These are phyloP conservation scores for Favolaschia claudopus DNA, from an alignment of 768 basidiomycete species.

Conservation along the genomic window DNA sequence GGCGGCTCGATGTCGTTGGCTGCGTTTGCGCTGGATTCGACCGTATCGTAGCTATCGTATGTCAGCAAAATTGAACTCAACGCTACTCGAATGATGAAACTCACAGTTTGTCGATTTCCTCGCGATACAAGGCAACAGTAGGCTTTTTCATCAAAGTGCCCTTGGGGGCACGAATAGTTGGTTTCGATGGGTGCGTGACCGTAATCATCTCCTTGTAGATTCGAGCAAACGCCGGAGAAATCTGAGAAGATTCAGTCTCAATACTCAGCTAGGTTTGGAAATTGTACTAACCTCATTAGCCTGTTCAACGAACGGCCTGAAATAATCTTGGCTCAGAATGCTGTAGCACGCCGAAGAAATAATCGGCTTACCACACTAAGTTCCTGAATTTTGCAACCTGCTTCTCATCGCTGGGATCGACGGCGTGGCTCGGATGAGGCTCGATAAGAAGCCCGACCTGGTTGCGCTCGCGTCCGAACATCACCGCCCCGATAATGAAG, in stretches of 20 bases:
- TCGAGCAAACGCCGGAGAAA: conserved; percentile 52
- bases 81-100: background rate
- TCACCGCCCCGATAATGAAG: conserved; percentile 18
- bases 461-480: conserved; percentile 22
- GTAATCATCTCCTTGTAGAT: conserved; percentile 63
- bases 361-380: conserved; percentile 42
- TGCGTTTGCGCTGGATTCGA: conserved; percentile 27
- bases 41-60: conserved; percentile 29
- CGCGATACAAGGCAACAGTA: conserved; percentile 48
- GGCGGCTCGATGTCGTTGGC: conserved; percentile 24
- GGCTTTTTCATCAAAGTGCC: conserved; percentile 56
- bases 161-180: conserved; percentile 55
- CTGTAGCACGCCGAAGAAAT: background rate
- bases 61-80: background rate
- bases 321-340: background rate
- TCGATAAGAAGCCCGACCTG: conserved; percentile 31
- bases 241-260: background rate
- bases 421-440: conserved; percentile 23
- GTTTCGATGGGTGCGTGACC: conserved; percentile 45
- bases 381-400: conserved; percentile 39
- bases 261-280: background rate
- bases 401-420: conserved; percentile 10
- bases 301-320: conserved; percentile 49
- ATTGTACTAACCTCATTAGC: conserved; percentile 41
- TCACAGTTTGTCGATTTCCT: conserved; percentile 57